Evolutionary conservation across 768 basidiomycete genomes (phyloP), one percentile per base, ranked within the genome.

Genomic region (Rhodotorula taiwanensis): DNA sequence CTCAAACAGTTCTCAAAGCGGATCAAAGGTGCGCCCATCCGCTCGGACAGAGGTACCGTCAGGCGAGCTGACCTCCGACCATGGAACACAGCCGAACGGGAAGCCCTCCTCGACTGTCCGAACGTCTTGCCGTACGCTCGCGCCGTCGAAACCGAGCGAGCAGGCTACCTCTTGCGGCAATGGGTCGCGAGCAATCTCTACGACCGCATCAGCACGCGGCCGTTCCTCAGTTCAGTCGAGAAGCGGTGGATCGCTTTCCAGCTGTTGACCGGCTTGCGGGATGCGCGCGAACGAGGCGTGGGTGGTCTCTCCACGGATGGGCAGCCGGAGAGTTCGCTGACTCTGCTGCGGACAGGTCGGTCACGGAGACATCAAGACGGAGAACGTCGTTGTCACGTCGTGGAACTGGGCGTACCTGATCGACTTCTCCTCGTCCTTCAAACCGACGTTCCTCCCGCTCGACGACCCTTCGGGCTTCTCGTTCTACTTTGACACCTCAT

Each of bases 161-260:
- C 93, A 11, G 95, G 91, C 1, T 98, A 93, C 76, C 83, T 97
- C 34, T 83, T 98, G 57, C 81, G 94, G 27, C 94, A 98, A 75
- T 99, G 90, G 89, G 79, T 90, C 27, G 87, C 89, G 9, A 92
- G 88, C 72, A 97, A 87, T 72, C 79, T 98, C 23, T 99, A 98
- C 75, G 95, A 98, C 75, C 84, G 94, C 58, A 97, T 99, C 72
- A 97, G 95, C 73, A 98, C 93, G 4, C 88, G 94, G 41, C 95
- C 95, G 6, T 99, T 98, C 77, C 80, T 99, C 44, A 86, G 84
- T 65, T 75, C 80, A 64, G 81, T 98, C 28, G 95, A 99, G 79
- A 98, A 98, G 82, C 90, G 89, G 74, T 99, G 94, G 95, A 90
- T 98, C 62, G 85, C 87, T 0, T 99, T 91, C 73, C 95, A 98